These are phyloP conservation scores for Chenopodium album DNA, from an alignment of 148 eudicot genomes.

Conservation along the genomic window DNA sequence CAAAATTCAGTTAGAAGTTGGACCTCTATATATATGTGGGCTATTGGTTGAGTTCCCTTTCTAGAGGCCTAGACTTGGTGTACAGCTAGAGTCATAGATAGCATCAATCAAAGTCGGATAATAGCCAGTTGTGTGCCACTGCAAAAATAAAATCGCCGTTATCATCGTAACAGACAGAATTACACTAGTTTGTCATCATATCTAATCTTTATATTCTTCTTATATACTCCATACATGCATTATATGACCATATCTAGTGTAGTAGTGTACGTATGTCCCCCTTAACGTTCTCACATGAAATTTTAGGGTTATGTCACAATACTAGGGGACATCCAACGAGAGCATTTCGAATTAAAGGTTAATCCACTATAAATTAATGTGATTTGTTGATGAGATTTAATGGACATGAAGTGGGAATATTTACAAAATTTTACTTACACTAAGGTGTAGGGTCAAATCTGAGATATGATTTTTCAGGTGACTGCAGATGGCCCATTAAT, in stretches of 20 bases:
- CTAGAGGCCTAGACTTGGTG: neutral
- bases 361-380: neutral
- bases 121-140: neutral
- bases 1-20: too few relatives aligned
- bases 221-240: too few relatives aligned
- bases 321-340: neutral
- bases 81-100: neutral
- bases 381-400: neutral
- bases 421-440: too few relatives aligned
- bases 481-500: too few relatives aligned
- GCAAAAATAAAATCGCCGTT: neutral
- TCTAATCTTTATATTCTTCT: too few relatives aligned
- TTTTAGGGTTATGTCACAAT: neutral
- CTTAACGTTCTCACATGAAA: conserved; percentile 3
- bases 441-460: too few relatives aligned
- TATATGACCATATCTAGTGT: too few relatives aligned
- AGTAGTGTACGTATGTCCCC: conserved; percentile 1
- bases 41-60: neutral
- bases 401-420: too few relatives aligned
- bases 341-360: neutral
- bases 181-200: neutral
- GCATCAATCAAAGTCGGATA: neutral
- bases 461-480: too few relatives aligned
- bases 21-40: neutral
- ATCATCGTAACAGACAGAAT: neutral